Percentiles rank a stretch among this genome's conserved stretches.
Conservation (phyloP, 23 red algal genomes). For the Gracilaria gracilis region DNA sequence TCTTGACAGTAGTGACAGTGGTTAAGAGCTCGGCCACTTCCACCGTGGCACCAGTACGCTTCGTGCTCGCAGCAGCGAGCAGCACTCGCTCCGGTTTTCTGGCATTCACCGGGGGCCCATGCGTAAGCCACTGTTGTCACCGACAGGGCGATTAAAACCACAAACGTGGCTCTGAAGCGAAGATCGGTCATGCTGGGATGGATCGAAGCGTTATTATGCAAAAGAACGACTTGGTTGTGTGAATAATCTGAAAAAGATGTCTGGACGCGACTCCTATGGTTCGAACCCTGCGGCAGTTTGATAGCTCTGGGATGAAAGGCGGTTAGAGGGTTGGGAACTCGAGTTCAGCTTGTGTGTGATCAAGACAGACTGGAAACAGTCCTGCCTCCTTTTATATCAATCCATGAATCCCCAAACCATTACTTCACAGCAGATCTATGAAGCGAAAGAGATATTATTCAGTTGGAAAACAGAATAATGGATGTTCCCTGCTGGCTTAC, state of each 20-base stretch:
- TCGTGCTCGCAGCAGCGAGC: slow-evolving; percentile 7
- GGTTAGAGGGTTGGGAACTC: neutral
- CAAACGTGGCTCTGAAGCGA: neutral
- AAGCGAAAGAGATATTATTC: neutral
- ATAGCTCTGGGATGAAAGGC: neutral
- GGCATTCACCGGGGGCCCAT: neutral
- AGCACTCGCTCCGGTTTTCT: neutral
- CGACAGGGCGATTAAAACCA: neutral
- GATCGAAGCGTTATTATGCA: neutral
- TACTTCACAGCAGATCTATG: neutral
- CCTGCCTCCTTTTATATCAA: slow-evolving; percentile 4
- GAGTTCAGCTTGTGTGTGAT: neutral
- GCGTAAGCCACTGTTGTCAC: neutral
- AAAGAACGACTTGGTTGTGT: neutral
- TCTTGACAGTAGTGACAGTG: slow-evolving; percentile 11
- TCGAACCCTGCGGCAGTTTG: no score
- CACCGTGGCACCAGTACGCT: slow-evolving; percentile 1
- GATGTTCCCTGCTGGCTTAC: neutral
- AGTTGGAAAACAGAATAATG: neutral
- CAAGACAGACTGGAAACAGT: neutral
- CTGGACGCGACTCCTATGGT: no score
- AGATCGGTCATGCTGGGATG: neutral
- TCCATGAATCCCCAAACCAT: neutral
- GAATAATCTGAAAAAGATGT: no score
- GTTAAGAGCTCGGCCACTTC: neutral